These are phyloP conservation scores for Botrytis elliptica DNA, from an alignment of 2,329 filamentous ascomycete genomes.

Conservation along the genomic window DNA sequence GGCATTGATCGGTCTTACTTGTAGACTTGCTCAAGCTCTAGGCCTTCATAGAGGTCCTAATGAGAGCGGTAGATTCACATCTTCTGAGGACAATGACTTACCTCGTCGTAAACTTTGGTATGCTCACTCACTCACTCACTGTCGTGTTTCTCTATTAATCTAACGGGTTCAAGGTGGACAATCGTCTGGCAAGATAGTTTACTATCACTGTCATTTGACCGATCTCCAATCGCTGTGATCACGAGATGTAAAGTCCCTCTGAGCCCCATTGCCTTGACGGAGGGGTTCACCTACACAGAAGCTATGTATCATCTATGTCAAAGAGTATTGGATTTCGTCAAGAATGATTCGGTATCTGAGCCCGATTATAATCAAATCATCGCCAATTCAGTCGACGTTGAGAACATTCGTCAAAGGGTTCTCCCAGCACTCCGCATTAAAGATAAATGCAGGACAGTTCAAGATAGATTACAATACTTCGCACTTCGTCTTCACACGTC, in stretches of 20 bases:
- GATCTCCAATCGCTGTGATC: slow-evolving; percentile 59
- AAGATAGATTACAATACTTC: slow-evolving; percentile 63
- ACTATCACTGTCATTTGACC: slow-evolving; percentile 64
- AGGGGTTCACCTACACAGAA: slow-evolving; percentile 59
- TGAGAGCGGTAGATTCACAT: slow-evolving; percentile 33
- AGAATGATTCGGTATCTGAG: slow-evolving; percentile 32
- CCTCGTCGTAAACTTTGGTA: slow-evolving; percentile 38
- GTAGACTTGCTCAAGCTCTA: slow-evolving; percentile 63
- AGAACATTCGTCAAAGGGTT: slow-evolving; percentile 45
- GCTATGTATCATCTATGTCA: slow-evolving; percentile 65
- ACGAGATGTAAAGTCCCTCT: slow-evolving; percentile 47
- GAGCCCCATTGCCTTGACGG: slow-evolving; percentile 52
- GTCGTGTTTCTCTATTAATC: not conserved
- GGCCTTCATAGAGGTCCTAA: slow-evolving; percentile 51
- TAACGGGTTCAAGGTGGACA: slow-evolving; percentile 49
- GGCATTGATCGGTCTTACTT: slow-evolving; percentile 63
- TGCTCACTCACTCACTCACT: not conserved
- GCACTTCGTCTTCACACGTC: slow-evolving; percentile 64
- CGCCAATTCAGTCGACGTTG: slow-evolving; percentile 53
- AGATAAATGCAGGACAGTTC: slow-evolving; percentile 61
- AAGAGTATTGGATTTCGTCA: slow-evolving; percentile 50
- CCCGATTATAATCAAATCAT: slow-evolving; percentile 49
- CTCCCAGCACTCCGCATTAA: slow-evolving; percentile 56
- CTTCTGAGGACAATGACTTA: slow-evolving; percentile 35
- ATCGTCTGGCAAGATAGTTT: slow-evolving; percentile 67